Conservation (phyloP, 805 yeast genomes). For the Candida pini region DNA sequence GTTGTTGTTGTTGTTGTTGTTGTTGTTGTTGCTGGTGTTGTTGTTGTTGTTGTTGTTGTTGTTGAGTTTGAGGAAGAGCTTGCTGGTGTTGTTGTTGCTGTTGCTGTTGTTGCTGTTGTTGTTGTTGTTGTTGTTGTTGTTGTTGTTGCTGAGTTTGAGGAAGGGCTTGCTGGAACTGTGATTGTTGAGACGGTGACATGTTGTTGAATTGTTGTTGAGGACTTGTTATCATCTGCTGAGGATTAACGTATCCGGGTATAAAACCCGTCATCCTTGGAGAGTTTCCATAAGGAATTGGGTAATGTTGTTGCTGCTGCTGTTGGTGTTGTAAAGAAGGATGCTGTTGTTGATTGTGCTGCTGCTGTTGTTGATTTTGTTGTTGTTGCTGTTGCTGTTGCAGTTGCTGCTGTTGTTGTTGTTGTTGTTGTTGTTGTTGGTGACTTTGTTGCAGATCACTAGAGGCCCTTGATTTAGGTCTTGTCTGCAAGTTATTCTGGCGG, state of each 20-base stretch:
- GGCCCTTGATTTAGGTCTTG: neutral
- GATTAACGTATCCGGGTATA: conserved; percentile 10
- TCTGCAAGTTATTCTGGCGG: neutral
- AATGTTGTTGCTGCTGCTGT: conserved; percentile 3
- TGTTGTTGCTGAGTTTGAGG: neutral
- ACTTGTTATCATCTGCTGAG: conserved; percentile 10
- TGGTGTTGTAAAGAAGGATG: conserved; percentile 1
- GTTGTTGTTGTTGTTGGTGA: neutral
- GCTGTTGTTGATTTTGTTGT: conserved; percentile 2
- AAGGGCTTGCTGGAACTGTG: conserved; percentile 1
- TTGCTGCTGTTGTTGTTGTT: neutral
- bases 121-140: conserved; percentile 3
- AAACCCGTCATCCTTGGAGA: conserved; percentile 8
- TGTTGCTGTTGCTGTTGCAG: conserved; percentile 4
- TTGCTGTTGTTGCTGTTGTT: neutral
- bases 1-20: conserved; percentile 4
- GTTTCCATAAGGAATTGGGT: conserved; percentile 2
- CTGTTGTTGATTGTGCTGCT: conserved; percentile 1
- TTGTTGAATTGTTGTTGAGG: conserved; percentile 6
- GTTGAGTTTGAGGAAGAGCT: conserved; percentile 1
- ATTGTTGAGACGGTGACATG: conserved; percentile 4
- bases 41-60: conserved; percentile 3
- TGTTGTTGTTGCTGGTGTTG: conserved; percentile 4
- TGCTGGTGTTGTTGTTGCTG: conserved; percentile 1
- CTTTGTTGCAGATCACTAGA: neutral